Evolutionary conservation across 179 eudicot species (phyloP).

Genomic region (Beta corolliflora): DNA sequence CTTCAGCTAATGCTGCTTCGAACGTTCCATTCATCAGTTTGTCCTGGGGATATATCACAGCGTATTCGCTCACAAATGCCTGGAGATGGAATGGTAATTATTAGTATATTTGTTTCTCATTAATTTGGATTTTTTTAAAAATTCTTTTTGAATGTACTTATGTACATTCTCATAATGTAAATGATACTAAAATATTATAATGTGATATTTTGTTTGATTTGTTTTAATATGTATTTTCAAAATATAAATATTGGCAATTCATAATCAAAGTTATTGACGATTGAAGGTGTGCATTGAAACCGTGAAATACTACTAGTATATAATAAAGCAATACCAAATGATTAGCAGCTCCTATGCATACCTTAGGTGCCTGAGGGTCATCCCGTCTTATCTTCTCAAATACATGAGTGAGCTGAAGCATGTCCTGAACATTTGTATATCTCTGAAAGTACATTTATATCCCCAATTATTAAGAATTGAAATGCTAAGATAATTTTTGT

Average conservation of each 20-base stretch:
- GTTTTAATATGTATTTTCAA: too few species aligned
- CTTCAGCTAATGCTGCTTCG: constrained; percentile 61
- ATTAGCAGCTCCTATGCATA: not conserved
- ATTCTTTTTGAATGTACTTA: not conserved
- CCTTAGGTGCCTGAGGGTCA: constrained; percentile 52
- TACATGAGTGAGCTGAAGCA: constrained; percentile 41
- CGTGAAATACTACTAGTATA: not conserved
- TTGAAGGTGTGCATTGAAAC: too few species aligned
- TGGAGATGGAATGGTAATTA: constrained; percentile 5
- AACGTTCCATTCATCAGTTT: constrained; percentile 46
- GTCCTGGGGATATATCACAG: constrained; percentile 39
- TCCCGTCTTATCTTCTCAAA: constrained; percentile 45
- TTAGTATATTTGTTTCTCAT: too few species aligned
- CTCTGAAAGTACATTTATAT: constrained; percentile 25
- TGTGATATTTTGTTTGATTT: too few species aligned
- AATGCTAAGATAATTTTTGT: too few species aligned
- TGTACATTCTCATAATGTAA: too few species aligned
- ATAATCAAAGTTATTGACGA: too few species aligned
- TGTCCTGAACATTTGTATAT: constrained; percentile 38
- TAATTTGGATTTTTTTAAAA: not conserved
- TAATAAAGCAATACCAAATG: too few species aligned
- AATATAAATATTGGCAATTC: too few species aligned
- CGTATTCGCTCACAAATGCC: constrained; percentile 84
- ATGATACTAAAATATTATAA: too few species aligned
- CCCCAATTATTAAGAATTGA: not conserved